phyloP scores from a whole-genome alignment of 805 yeast genomes.

The Wickerhamomyces subpelliculosus region DNA sequence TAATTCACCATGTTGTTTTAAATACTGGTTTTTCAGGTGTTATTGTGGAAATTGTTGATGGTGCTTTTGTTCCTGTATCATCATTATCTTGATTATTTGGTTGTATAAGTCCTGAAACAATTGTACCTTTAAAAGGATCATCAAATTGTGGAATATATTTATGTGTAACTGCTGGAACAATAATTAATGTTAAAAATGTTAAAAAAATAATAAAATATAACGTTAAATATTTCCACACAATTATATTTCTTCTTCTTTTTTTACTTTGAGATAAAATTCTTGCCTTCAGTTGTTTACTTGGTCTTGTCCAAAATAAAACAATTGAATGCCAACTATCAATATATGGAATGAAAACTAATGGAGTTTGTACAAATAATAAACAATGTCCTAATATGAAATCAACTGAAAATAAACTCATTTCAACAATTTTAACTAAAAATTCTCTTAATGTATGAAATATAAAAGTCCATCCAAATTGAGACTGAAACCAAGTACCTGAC shows the following conservation, averaged over 20 bases:
- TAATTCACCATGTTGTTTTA: conserved; percentile 24
- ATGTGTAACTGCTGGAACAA: conserved; percentile 40
- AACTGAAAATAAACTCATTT: conserved; percentile 59
- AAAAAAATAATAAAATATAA: conserved; percentile 37
- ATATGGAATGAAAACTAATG: conserved; percentile 55
- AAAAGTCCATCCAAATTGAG: conserved; percentile 55
- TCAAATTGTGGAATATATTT: conserved; percentile 21
- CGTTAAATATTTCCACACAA: conserved; percentile 39
- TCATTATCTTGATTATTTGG: conserved; percentile 56
- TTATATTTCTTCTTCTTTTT: conserved; percentile 34
- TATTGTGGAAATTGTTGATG: conserved; percentile 33
- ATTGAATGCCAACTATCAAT: conserved; percentile 62
- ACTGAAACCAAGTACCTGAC: conserved; percentile 66
- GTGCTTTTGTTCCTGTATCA: conserved; percentile 58
- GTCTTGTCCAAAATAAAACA: conserved; percentile 62
- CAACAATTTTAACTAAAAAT: conserved; percentile 53
- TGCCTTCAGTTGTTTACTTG: conserved; percentile 31
- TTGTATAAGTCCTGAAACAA: conserved; percentile 41
- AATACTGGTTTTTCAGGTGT: conserved; percentile 28
- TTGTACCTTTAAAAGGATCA: conserved; percentile 15
- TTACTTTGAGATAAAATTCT: conserved; percentile 32
- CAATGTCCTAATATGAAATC: conserved; percentile 58
- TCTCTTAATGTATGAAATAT: conserved; percentile 62
- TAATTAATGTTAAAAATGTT: conserved; percentile 33
- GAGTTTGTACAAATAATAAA: conserved; percentile 50